These are phyloP conservation scores for Bretziella fagacearum DNA, from an alignment of 2,329 filamentous ascomycete species.

Conservation along the genomic window DNA sequence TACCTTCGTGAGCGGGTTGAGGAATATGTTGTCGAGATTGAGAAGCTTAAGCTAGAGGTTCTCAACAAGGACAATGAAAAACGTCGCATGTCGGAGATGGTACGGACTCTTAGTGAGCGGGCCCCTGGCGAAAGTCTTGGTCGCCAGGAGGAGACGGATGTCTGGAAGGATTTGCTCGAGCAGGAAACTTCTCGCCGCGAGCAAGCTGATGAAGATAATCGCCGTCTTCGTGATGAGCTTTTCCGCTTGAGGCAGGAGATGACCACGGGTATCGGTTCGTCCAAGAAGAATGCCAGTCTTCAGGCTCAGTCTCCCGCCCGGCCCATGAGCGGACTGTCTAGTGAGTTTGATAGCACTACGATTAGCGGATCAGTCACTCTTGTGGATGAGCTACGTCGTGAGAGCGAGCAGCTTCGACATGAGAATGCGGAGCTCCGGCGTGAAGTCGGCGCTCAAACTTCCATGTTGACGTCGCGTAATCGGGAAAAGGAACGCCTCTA, in stretches of 20 bases:
- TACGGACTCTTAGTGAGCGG: conserved; percentile 37
- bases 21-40: conserved; percentile 67
- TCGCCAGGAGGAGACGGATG: conserved; percentile 52
- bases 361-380: conserved; percentile 47
- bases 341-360: conserved; percentile 29
- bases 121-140: conserved; percentile 33
- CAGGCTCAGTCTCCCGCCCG: conserved; percentile 31
- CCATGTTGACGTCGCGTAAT: conserved; percentile 91
- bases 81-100: conserved; percentile 66
- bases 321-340: conserved; percentile 33
- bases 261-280: conserved; percentile 24
- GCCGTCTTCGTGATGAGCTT: conserved; percentile 66
- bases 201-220: conserved; percentile 79
- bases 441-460: conserved; percentile 88
- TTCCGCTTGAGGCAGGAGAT: conserved; percentile 49
- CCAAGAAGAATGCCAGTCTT: conserved; percentile 32
- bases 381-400: conserved; percentile 55
- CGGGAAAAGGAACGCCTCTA: conserved; percentile 89
- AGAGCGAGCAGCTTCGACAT: conserved; percentile 62
- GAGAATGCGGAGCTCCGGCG: conserved; percentile 85
- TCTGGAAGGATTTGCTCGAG: conserved; percentile 89
- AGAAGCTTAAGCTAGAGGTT: conserved; percentile 62
- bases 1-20: conserved; percentile 76
- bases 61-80: conserved; percentile 71
- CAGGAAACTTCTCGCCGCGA: conserved; percentile 80